Percentiles rank a stretch among this genome's conserved stretches.
These are phyloP conservation scores for Westerdykella aurantiaca DNA, from an alignment of 2,329 filamentous ascomycete species.

Conservation along the genomic window DNA sequence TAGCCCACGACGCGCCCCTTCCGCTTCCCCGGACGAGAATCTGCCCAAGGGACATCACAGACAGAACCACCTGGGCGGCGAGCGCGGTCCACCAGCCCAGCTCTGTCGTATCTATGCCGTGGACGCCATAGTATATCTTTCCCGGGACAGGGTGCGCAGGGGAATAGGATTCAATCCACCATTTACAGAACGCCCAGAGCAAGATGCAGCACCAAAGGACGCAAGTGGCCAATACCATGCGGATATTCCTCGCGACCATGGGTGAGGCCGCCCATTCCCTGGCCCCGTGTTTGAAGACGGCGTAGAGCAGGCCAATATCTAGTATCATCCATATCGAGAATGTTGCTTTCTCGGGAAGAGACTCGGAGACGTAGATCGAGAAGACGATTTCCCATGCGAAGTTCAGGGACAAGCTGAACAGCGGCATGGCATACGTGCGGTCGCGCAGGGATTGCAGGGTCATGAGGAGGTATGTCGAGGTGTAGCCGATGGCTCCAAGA, in stretches of 20 bases:
- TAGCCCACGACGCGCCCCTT: slow-evolving; percentile 55
- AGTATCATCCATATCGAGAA: slow-evolving; percentile 48
- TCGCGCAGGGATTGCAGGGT: slow-evolving; percentile 43
- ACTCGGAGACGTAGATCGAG: slow-evolving; percentile 44
- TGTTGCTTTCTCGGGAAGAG: slow-evolving; percentile 40
- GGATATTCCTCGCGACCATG: slow-evolving; percentile 40
- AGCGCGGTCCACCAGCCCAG: slow-evolving; percentile 47
- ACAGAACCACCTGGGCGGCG: slow-evolving; percentile 41
- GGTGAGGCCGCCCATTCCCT: slow-evolving; percentile 42
- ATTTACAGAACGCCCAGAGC: slow-evolving; percentile 43
- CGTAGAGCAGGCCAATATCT: slow-evolving; percentile 46
- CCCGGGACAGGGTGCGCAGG: slow-evolving; percentile 45
- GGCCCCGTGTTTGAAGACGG: slow-evolving; percentile 41
- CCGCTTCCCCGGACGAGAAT: slow-evolving; percentile 45
- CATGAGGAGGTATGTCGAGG: slow-evolving; percentile 44
- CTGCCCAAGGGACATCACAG: slow-evolving; percentile 41
- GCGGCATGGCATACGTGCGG: slow-evolving; percentile 47
- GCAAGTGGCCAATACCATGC: slow-evolving; percentile 33
- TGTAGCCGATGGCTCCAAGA: slow-evolving; percentile 14
- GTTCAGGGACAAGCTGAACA: slow-evolving; percentile 47
- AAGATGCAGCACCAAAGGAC: slow-evolving; percentile 36
- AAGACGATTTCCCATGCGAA: slow-evolving; percentile 51
- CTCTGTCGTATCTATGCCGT: slow-evolving; percentile 47
- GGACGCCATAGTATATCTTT: slow-evolving; percentile 21
- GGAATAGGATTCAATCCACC: slow-evolving; percentile 44